Evolutionary conservation across 129 eudicot species (phyloP), one percentile per base, ranked within the genome.

Genomic region (Apium graveolens): DNA sequence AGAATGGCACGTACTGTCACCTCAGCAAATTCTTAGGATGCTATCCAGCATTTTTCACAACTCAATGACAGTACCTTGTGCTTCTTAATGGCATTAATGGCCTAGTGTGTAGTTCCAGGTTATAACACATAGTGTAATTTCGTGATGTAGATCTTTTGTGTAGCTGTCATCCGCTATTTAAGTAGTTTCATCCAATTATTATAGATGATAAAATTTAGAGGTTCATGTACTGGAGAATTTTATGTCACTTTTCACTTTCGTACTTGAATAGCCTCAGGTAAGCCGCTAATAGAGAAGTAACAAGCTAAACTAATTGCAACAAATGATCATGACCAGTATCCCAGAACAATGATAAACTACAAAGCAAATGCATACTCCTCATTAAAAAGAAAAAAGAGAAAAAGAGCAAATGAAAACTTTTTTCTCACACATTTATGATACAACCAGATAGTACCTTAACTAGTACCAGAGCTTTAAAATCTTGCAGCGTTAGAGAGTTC

Each of bases 401-500:
- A 14, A 16, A 32, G 20, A 68, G 41, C 7, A 31, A 68, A 29
- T 32, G 73, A 11, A 32, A 24, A 68, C 39, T 6, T 12, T 27
- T 68, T 68, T 31, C n/a, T 26, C 73, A n/a, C n/a, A n/a, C 21
- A 11, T 27, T 51, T 34, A 68, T 32, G 18, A 62, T 34, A 38
- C 0, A 3, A 21, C 62, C n/a, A 42, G 35, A 41, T 68, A 45
- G 29, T 83, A 92, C 98, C 98, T 90, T 90, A 76, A 90, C 89
- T 68, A 92, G 93, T 60, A 83, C 83, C 42, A 96, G 89, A 21
- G 87, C 90, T 82, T 87, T 88, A 80, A 60, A 66, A 84, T 93
- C 98, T 80, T 87, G 85, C 21, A 93, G 89, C 81, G 98, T 93
- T 73, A 93, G 76, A 76, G 89, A 85, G 70, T 89, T 82, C 79